These are phyloP conservation scores for Tetrastigma voinierianum DNA, from an alignment of 164 flowering plant genomes.

Conservation along the genomic window DNA sequence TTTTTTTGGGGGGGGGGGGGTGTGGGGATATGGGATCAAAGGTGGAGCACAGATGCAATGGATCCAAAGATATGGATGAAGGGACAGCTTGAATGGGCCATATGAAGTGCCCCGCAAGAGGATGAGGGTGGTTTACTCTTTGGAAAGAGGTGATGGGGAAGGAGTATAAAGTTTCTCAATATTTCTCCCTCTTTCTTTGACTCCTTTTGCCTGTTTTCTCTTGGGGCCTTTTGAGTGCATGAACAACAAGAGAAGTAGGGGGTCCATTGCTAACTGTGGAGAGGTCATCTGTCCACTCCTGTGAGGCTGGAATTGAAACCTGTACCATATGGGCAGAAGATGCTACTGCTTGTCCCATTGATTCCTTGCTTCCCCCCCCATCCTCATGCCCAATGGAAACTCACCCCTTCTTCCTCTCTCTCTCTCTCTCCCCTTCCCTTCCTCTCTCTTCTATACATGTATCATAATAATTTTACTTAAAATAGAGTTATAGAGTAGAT, in stretches of 20 bases:
- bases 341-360: no score
- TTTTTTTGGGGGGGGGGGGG: no score
- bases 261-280: neutral
- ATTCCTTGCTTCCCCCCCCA: no score
- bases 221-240: conserved; percentile 11
- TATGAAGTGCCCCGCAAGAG: conserved; percentile 14
- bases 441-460: no score
- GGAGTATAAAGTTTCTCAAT: neutral
- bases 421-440: no score
- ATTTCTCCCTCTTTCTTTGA: conserved; percentile 1
- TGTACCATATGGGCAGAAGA: no score
- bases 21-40: conserved; percentile 7
- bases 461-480: no score
- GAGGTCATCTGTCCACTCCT: neutral
- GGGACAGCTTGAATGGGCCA: conserved; percentile 24
- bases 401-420: no score
- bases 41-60: conserved; percentile 15
- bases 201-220: conserved; percentile 10
- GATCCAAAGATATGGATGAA: conserved; percentile 6
- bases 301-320: no score
- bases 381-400: no score
- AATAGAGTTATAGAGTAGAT: no score
- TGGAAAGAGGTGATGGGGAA: neutral
- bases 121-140: conserved; percentile 15
- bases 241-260: conserved; percentile 1